Evolutionary conservation across 257 asterid species (phyloP).

Genomic region (Thymus mandschuricus): DNA sequence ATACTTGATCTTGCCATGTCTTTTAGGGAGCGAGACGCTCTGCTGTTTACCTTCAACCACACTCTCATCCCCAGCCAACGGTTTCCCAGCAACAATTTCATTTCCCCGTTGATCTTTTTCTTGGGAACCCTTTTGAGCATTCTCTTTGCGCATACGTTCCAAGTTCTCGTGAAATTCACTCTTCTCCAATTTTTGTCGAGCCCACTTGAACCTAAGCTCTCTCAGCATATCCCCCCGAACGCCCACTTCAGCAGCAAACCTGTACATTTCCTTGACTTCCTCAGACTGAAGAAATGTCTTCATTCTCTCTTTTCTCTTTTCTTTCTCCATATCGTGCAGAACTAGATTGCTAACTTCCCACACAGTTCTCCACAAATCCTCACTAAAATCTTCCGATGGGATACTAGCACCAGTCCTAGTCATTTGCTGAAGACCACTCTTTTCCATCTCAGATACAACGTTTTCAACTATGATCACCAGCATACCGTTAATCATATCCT

Average conservation of each 20-base stretch:
- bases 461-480: slow-evolving; percentile 69
- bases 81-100: slow-evolving; percentile 29
- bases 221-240: slow-evolving; percentile 91
- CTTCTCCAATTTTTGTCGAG: slow-evolving; percentile 87
- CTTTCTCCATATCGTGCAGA: slow-evolving; percentile 77
- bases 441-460: slow-evolving; percentile 70
- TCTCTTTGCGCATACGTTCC: slow-evolving; percentile 48
- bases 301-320: slow-evolving; percentile 82
- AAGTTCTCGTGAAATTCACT: slow-evolving; percentile 63
- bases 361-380: slow-evolving; percentile 85
- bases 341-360: slow-evolving; percentile 82
- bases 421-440: slow-evolving; percentile 58
- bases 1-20: slow-evolving; percentile 87
- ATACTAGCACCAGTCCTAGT: slow-evolving; percentile 35
- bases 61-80: slow-evolving; percentile 20
- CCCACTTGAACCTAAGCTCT: slow-evolving; percentile 97
- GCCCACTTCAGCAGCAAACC: slow-evolving; percentile 93
- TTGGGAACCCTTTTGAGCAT: slow-evolving; percentile 28
- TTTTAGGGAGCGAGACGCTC: slow-evolving; percentile 67
- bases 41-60: slow-evolving; percentile 39
- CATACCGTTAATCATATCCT: slow-evolving; percentile 71
- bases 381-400: slow-evolving; percentile 63
- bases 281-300: slow-evolving; percentile 85
- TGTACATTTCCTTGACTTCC: slow-evolving; percentile 84
- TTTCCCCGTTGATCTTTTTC: slow-evolving; percentile 30